Base-by-base conservation (phyloP, 2,329 filamentous ascomycete genomes). In the Aureobasidium sp. region DNA sequence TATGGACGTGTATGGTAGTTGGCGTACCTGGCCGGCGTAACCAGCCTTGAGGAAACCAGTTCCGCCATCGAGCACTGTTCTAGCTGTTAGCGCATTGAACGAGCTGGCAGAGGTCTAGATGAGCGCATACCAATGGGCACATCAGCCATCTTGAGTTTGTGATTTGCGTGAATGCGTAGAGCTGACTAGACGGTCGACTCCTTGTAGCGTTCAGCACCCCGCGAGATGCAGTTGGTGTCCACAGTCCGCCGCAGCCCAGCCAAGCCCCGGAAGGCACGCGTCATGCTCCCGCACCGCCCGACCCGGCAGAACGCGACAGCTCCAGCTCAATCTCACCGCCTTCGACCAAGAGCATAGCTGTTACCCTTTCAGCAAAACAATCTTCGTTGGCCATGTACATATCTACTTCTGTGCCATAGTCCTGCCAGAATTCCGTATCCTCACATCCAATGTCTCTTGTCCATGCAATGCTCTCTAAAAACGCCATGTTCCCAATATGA, bases 31-130 rank as follows among this genome's bases (percentile, higher is more conserved):
- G 73, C 89, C 94, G 73, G 94, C 94, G 82, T 97, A 99, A 77
- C 94, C 94, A 80, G 96, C 94, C 81, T 99, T 99, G 78, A 99
- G 88, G 84, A 99, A 99, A 79, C 94, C 94, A 75, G 94, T 99
- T 79, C 94, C 94, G 84, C 94, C 94, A 83, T 99, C 94, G 84
- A 99, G 93, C 75, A 99, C 94, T 97, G 75, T 62, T 20, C 17
- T 41, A 15, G 44, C 47, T 63, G 42, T 64, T 26, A 62, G 63
- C 60, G 56, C 64, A 67, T 63, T 68, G 64, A 52, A 37, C 36
- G n/a, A 57, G 65, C 51, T 64, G 66, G 44, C 57, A 61, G 50
- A 8, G 26, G 9, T 17, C 1, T 56, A 52, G 42, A 12, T 37
- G 36, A 23, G 17, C 57, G 53, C 70, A 65, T 76, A 80, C 78